These are phyloP conservation scores for Botrytis cinerea DNA, from an alignment of 2,329 filamentous ascomycete genomes.

Conservation along the genomic window DNA sequence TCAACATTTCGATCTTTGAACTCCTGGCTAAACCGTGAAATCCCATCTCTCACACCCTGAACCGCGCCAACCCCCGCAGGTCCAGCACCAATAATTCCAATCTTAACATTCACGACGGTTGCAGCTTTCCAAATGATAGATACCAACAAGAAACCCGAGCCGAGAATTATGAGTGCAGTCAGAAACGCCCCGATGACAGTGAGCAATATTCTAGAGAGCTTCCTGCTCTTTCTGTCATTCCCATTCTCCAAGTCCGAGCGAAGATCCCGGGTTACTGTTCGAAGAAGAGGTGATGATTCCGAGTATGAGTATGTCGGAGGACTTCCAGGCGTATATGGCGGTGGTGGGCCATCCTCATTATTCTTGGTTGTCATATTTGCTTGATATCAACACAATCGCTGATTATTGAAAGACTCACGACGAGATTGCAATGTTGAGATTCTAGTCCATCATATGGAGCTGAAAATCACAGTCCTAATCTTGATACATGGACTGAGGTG, in stretches of 20 bases:
- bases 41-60: neutral
- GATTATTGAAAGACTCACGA: neutral
- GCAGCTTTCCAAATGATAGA: neutral
- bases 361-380: neutral
- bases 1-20: neutral
- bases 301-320: neutral
- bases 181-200: neutral
- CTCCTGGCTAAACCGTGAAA: neutral
- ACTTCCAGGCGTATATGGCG: neutral
- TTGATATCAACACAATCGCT: neutral
- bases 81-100: slow-evolving; percentile 15
- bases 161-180: neutral
- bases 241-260: too few relatives aligned
- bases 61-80: slow-evolving; percentile 9
- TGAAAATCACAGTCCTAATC: neutral
- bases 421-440: neutral
- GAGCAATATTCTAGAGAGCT: too few relatives aligned
- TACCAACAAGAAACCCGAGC: neutral
- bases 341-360: neutral
- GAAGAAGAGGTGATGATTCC: neutral
- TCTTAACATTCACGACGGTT: neutral
- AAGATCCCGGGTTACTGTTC: neutral
- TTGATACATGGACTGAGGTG: neutral
- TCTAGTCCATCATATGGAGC: neutral
- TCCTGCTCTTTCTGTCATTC: neutral